Evolutionary conservation across 2,329 filamentous ascomycete species (phyloP).

Genomic region (Ploettnerulaceae sp.): DNA sequence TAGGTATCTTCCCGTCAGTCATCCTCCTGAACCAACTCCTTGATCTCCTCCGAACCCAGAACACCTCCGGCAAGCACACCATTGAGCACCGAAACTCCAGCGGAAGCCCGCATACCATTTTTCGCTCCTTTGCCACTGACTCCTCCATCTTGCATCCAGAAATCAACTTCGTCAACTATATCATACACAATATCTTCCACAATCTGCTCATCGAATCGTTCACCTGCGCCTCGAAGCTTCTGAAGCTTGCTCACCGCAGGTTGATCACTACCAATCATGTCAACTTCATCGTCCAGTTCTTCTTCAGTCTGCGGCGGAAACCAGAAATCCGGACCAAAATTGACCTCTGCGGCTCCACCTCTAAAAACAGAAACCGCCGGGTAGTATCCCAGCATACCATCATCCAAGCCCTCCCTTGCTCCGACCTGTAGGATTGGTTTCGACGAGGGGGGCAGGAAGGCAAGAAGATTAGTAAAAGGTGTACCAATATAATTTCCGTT

Average conservation of each 20-base stretch:
- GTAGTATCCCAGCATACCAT: conserved; percentile 93
- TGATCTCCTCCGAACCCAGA: conserved; percentile 54
- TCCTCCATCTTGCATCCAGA: conserved; percentile 61
- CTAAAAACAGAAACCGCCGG: conserved; percentile 89
- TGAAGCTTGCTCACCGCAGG: conserved; percentile 26
- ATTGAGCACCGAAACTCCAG: conserved; percentile 20
- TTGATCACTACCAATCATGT: conserved; percentile 42
- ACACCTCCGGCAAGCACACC: conserved; percentile 34
- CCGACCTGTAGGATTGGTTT: conserved; percentile 61
- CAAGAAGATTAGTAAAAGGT: conserved; percentile 79
- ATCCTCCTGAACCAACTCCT: conserved; percentile 61
- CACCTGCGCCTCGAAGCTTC: conserved; percentile 56
- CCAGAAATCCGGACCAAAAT: conserved; percentile 95
- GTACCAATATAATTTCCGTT: conserved; percentile 85
- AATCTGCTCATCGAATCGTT: conserved; percentile 88
- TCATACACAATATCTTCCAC: conserved; percentile 92
- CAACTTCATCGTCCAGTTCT: conserved; percentile 41
- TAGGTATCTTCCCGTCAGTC: conserved; percentile 26
- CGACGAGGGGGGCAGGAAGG: conserved; percentile 88
- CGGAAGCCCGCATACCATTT: conserved; percentile 18
- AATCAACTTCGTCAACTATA: conserved; percentile 90
- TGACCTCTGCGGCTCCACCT: conserved; percentile 85
- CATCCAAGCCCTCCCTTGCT: conserved; percentile 82
- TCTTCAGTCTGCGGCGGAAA: conserved; percentile 63
- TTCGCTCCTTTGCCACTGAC: conserved; percentile 26